These are phyloP conservation scores for Flaveria linearis DNA, from an alignment of 129 eudicot species.

Conservation along the genomic window DNA sequence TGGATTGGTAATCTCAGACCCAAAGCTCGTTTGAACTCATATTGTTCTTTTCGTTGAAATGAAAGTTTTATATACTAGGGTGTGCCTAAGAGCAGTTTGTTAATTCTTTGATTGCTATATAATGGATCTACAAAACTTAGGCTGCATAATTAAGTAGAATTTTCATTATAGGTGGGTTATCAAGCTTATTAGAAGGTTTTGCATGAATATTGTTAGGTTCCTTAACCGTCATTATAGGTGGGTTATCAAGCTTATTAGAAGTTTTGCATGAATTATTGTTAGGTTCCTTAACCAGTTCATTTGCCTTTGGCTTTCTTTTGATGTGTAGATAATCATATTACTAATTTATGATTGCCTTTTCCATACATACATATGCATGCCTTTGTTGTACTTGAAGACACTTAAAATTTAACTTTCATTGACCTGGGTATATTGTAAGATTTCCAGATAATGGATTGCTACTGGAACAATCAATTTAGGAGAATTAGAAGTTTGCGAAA, in stretches of 20 bases:
- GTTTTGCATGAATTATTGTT: no score
- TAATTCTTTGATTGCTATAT: conserved; percentile 2
- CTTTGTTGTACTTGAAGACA: conserved; percentile 10
- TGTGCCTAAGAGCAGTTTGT: not conserved
- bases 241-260: no score
- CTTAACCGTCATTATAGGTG: no score
- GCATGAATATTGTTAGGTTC: not conserved
- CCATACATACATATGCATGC: not conserved
- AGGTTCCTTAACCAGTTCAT: not conserved
- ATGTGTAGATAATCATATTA: conserved; percentile 4
- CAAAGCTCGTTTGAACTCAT: not conserved
- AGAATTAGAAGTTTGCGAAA: conserved; percentile 76
- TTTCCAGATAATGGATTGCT: conserved; percentile 72
- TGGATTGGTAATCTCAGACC: not conserved
- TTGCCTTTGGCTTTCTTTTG: not conserved
- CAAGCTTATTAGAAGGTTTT: conserved; percentile 17
- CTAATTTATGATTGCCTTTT: not conserved
- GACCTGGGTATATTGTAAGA: conserved; percentile 20
- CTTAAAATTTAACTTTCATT: conserved; percentile 1
- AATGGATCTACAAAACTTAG: not conserved
- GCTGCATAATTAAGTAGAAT: conserved; percentile 1
- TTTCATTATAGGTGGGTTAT: not conserved
- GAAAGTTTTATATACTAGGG: no score
- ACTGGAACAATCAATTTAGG: conserved; percentile 66
- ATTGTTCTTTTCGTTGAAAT: not conserved